A percentile compares a stretch with the other conserved stretches of the same genome.
These are phyloP conservation scores for Exsudoporus frostii DNA, from an alignment of 768 basidiomycete species.

Conservation along the genomic window DNA sequence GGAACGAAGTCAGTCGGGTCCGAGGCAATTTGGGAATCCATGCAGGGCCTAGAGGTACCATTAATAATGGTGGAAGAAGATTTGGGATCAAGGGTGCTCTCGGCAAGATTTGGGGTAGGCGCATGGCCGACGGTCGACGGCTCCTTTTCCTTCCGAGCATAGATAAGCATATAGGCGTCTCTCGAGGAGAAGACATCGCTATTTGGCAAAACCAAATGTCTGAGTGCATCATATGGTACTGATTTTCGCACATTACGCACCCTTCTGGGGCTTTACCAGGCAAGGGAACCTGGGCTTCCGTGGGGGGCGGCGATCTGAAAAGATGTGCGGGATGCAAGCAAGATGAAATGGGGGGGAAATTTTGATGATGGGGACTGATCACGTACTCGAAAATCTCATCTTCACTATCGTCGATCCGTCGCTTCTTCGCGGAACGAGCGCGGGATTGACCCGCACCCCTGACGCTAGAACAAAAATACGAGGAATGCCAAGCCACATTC, in stretches of 20 bases:
- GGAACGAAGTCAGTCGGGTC: constrained; percentile 37
- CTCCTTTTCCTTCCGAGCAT: constrained; percentile 48
- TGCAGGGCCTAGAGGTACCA: constrained; percentile 15
- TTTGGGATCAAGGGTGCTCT: constrained; percentile 15
- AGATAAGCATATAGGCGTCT: constrained; percentile 96
- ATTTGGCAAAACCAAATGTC: constrained; percentile 20
- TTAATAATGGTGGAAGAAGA: constrained; percentile 19
- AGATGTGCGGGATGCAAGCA: constrained; percentile 4
- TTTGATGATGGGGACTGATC: constrained; percentile 13
- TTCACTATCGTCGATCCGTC: constrained; percentile 57
- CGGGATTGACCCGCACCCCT: constrained; percentile 31
- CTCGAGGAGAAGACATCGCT: constrained; percentile 62
- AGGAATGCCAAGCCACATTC: neutral
- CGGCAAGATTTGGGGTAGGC: constrained; percentile 13
- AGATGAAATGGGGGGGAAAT: constrained; percentile 17
- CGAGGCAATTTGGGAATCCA: constrained; percentile 7
- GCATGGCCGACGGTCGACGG: constrained; percentile 12
- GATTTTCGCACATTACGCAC: constrained; percentile 75
- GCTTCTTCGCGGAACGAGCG: constrained; percentile 44
- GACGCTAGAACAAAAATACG: constrained; percentile 2
- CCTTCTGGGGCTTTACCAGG: constrained; percentile 47
- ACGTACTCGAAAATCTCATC: constrained; percentile 42
- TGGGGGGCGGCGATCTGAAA: constrained; percentile 20
- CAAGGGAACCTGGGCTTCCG: constrained; percentile 24
- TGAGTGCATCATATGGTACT: constrained; percentile 34